Percentiles rank a stretch among this genome's conserved stretches.
These are phyloP conservation scores for Neospermospora avenae DNA, from an alignment of 2,329 filamentous ascomycete genomes.

Conservation along the genomic window DNA sequence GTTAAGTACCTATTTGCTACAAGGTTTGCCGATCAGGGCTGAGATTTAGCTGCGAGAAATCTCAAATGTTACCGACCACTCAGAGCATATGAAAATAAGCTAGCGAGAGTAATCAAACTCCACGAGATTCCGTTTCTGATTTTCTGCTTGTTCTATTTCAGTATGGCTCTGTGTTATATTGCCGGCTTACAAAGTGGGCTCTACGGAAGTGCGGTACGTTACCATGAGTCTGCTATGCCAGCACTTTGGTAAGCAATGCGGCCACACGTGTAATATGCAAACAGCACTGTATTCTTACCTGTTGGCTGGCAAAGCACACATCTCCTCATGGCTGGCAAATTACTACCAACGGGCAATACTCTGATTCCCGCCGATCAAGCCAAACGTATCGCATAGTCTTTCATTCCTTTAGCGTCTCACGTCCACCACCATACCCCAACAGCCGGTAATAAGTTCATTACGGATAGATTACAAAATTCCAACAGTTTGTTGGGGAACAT, in stretches of 20 bases:
- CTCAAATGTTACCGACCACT: neutral
- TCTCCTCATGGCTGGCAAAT: neutral
- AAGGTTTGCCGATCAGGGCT: conserved; percentile 3
- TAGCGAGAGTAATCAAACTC: neutral
- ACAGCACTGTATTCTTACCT: neutral
- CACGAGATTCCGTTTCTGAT: neutral
- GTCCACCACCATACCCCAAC: neutral
- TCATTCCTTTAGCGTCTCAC: neutral
- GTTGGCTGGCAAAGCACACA: neutral
- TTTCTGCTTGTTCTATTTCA: neutral
- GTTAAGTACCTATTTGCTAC: conserved; percentile 6
- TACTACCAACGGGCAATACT: neutral
- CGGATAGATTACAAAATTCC: neutral
- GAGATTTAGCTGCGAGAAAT: neutral
- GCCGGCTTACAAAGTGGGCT: neutral
- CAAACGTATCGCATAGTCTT: neutral
- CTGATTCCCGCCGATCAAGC: neutral
- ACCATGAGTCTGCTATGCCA: neutral
- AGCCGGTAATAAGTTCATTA: neutral
- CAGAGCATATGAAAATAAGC: neutral
- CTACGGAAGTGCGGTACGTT: neutral
- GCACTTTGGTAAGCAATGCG: neutral
- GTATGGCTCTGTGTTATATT: neutral
- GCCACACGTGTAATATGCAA: neutral
- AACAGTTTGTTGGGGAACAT: neutral